These are phyloP conservation scores for Elsinoe ampelina DNA, from an alignment of 2,329 filamentous ascomycete species.

Conservation along the genomic window DNA sequence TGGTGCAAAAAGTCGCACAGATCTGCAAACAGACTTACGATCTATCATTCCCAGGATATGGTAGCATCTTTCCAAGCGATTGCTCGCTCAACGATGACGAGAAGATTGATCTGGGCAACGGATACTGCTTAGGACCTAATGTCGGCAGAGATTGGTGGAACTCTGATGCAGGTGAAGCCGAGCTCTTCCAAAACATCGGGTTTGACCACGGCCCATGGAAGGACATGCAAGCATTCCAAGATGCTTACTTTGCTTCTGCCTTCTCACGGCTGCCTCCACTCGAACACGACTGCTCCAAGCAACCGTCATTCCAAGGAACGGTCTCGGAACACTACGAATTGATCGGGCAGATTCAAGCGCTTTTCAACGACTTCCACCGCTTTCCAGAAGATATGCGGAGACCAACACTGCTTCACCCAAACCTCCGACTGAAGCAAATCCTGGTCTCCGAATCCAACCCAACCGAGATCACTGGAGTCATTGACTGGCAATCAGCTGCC, in stretches of 20 bases:
- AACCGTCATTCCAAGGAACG: background rate
- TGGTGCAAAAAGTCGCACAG: conserved; percentile 7
- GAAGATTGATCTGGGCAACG: background rate
- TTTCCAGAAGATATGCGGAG: background rate
- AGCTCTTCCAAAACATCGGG: background rate
- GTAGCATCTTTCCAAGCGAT: conserved; percentile 11
- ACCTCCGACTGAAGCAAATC: conserved; percentile 28
- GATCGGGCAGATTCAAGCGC: background rate
- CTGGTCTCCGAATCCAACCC: conserved; percentile 25
- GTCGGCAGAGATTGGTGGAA: conserved; percentile 7
- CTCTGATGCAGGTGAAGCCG: background rate
- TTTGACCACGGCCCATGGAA: conserved; percentile 5
- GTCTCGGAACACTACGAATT: background rate
- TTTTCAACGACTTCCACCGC: background rate
- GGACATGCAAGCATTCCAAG: background rate
- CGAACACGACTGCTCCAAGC: background rate
- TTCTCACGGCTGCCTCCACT: background rate
- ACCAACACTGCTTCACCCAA: conserved; percentile 25
- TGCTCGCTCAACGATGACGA: background rate
- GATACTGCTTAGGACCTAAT: conserved; percentile 13
- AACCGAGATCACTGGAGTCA: conserved; percentile 25
- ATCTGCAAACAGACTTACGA: conserved; percentile 7
- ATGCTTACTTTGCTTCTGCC: background rate
- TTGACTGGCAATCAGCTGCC: conserved; percentile 28
- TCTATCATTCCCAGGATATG: conserved; percentile 12